Evolutionary conservation across 257 asterid species (phyloP), one percentile per base, ranked within the genome.

Genomic region (Orobanche coerulescens): DNA sequence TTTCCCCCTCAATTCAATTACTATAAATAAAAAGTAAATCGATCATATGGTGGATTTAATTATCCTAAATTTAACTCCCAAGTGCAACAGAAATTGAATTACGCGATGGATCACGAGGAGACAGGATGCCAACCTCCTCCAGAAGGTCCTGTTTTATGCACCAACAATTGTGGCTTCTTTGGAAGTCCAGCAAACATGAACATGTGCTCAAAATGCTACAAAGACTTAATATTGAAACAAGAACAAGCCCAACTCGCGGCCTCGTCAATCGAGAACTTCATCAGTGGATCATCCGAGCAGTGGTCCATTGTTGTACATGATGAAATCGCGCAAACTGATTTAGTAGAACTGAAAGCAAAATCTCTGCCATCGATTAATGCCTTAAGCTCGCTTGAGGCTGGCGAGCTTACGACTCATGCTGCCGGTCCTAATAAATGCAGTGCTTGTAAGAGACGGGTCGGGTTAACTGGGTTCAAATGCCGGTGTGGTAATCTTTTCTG

Each of bases 161-260:
- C 77, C 6, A 84, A 81, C 74, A 81, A 78, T 50, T 83, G 91
- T 22, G 91, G 91, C 37, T 83, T 83, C 75, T 83, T 83, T 5
- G 85, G 88, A 8, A 84, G 88, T 60, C 74, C 84, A 0, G 81
- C 84, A 11, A 84, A 73, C 79, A 84, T 84, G 92, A 78, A 84
- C 15, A 74, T 84, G 92, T 84, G 92, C 71, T 84, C 92, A 16
- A 81, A 84, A 73, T 84, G 92, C 42, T 74, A 84, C 84, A 81
- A 84, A 66, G 88, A 78, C 66, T 16, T 40, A n/a, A 52, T 79
- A n/a, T 53, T 78, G 71, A 76, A 84, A 58, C 88, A 79, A 58
- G 86, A 84, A 51, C 84, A 84, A 37, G 79, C 79, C 24, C 63
- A 79, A 33, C 57, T 73, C 6, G 87, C 83, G 13, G 85, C 87